Conservation (phyloP, 805 yeast genomes). For the Sungouiella blattae region DNA sequence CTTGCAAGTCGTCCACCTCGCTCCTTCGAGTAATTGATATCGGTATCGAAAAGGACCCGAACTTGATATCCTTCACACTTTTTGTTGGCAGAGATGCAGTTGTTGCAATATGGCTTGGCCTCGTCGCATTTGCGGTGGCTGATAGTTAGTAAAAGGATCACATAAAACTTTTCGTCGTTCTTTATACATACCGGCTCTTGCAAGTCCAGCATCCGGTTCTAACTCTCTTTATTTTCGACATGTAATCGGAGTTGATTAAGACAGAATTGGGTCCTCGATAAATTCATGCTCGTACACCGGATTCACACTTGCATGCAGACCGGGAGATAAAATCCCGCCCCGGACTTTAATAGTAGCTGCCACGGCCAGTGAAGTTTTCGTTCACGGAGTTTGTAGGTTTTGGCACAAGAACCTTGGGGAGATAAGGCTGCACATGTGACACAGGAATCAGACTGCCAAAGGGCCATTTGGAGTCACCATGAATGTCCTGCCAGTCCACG, state of each 20-base stretch:
- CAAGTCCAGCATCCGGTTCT: conserved; percentile 61
- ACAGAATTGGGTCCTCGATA: too few species aligned
- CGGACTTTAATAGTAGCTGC: conserved; percentile 7
- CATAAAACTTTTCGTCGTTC: not conserved
- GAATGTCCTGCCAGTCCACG: conserved; percentile 31
- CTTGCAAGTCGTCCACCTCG: too few species aligned
- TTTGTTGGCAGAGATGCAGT: conserved; percentile 43
- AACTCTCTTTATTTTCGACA: conserved; percentile 46
- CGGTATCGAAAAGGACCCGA: conserved; percentile 48
- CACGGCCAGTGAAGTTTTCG: conserved; percentile 4
- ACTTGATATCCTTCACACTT: conserved; percentile 50
- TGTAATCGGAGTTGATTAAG: too few species aligned
- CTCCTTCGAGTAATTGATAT: conserved; percentile 22
- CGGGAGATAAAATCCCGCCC: not conserved
- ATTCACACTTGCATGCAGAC: not conserved
- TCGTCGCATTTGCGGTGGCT: conserved; percentile 59
- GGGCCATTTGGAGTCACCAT: conserved; percentile 43
- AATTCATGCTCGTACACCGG: too few species aligned
- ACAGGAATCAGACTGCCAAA: conserved; percentile 36
- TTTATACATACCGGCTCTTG: conserved; percentile 39
- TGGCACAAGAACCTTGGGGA: conserved; percentile 14
- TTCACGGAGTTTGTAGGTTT: not conserved
- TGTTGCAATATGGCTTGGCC: conserved; percentile 47
- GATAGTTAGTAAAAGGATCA: conserved; percentile 8
- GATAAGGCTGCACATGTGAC: conserved; percentile 21